These are phyloP conservation scores for sunflower (Helianthus annuus) DNA, from an alignment of 129 eudicot species.

Conservation along the genomic window DNA sequence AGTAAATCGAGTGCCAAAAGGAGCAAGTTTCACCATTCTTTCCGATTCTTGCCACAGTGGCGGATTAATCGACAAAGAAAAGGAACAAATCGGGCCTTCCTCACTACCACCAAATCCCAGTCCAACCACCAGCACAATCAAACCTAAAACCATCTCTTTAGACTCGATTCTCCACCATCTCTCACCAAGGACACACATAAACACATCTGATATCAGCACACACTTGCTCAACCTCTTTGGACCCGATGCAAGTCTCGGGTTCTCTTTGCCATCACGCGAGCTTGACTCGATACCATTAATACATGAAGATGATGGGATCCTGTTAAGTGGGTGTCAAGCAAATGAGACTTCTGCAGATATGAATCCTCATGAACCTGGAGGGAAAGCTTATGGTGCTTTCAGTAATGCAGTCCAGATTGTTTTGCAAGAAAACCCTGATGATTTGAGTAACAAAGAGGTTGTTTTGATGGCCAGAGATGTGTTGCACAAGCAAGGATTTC, in stretches of 20 bases:
- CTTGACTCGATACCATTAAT: slow-evolving; percentile 25
- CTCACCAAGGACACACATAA: slow-evolving; percentile 47
- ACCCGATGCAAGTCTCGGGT: slow-evolving; percentile 53
- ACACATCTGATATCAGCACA: slow-evolving; percentile 54
- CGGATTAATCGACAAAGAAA: slow-evolving; percentile 87
- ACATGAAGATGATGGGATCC: slow-evolving; percentile 65
- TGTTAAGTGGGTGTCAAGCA: slow-evolving; percentile 88
- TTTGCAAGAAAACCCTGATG: slow-evolving; percentile 36
- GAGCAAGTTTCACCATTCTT: slow-evolving; percentile 73
- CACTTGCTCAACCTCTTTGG: slow-evolving; percentile 69
- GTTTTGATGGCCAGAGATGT: slow-evolving; percentile 61
- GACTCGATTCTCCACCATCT: slow-evolving; percentile 52
- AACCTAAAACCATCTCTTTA: slow-evolving; percentile 56
- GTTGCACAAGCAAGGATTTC: slow-evolving; percentile 47
- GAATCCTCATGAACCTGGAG: slow-evolving; percentile 31
- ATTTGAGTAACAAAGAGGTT: slow-evolving; percentile 55
- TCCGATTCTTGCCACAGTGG: slow-evolving; percentile 98
- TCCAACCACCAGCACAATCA: slow-evolving; percentile 11
- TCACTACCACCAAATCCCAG: neutral
- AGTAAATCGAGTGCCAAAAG: slow-evolving; percentile 67
- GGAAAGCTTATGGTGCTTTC: slow-evolving; percentile 76
- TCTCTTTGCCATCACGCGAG: slow-evolving; percentile 30
- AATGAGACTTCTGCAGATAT: slow-evolving; percentile 79
- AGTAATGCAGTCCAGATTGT: slow-evolving; percentile 72
- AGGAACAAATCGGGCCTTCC: slow-evolving; percentile 80